Percentiles rank a stretch among this genome's conserved stretches.
These are phyloP conservation scores for Microascus cirrosus DNA, from an alignment of 2,329 filamentous ascomycete species.

Conservation along the genomic window DNA sequence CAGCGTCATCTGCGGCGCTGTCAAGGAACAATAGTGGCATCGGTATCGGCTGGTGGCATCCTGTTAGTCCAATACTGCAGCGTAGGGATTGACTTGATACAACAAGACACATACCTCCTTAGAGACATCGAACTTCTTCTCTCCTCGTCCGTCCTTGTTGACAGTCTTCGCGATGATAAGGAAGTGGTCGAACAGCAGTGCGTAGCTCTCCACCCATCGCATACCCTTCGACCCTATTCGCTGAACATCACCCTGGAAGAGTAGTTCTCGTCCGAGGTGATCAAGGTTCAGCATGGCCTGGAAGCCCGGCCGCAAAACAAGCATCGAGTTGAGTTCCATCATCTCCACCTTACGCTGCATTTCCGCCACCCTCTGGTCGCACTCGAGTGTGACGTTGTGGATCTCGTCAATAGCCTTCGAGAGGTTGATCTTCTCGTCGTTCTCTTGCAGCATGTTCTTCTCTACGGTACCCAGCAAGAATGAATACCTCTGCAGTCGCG, in stretches of 20 bases:
- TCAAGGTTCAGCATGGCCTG: constrained; percentile 83
- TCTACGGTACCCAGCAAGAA: constrained; percentile 74
- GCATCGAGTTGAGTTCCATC: constrained; percentile 70
- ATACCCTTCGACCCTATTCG: constrained; percentile 82
- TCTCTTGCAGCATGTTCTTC: constrained; percentile 72
- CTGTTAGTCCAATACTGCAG: constrained; percentile 15
- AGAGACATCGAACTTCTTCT: constrained; percentile 88
- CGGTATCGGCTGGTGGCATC: constrained; percentile 59
- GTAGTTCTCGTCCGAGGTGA: constrained; percentile 83
- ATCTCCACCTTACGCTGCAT: constrained; percentile 85
- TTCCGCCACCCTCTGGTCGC: constrained; percentile 84
- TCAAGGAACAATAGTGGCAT: constrained; percentile 94
- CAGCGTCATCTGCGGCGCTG: constrained; percentile 82
- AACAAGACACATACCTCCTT: constrained; percentile 51
- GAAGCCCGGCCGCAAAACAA: constrained; percentile 80
- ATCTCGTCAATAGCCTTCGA: constrained; percentile 83
- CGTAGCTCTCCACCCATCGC: constrained; percentile 88
- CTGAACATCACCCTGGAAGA: constrained; percentile 81
- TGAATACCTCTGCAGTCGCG: constrained; percentile 80
- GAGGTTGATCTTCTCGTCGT: constrained; percentile 81
- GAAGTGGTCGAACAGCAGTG: constrained; percentile 92
- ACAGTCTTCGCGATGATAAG: constrained; percentile 81
- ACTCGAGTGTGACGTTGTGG: constrained; percentile 77
- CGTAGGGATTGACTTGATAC: not conserved
- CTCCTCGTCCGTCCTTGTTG: constrained; percentile 56